Percentiles rank a stretch among this genome's conserved stretches.
Conservation (phyloP, 2,329 filamentous ascomycete species). For the Epichloe sibirici region DNA sequence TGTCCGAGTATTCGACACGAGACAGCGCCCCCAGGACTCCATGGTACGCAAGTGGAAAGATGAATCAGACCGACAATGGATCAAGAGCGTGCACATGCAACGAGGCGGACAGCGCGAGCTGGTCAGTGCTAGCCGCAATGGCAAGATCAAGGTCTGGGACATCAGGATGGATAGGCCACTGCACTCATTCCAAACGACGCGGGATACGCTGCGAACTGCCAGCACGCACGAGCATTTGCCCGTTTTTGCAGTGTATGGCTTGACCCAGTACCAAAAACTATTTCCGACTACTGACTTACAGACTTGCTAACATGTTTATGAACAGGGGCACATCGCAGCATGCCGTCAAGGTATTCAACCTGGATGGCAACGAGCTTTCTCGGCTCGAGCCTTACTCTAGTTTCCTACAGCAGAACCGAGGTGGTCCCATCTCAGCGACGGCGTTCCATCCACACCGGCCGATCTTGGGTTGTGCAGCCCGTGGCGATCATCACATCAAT, state of each 20-base stretch:
- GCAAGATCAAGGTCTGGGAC: slow-evolving; percentile 93
- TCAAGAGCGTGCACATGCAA: slow-evolving; percentile 94
- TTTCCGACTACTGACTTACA: neutral
- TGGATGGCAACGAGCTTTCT: slow-evolving; percentile 67
- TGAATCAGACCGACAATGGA: slow-evolving; percentile 74
- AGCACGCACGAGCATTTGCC: slow-evolving; percentile 94
- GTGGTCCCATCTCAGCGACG: slow-evolving; percentile 73
- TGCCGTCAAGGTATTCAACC: slow-evolving; percentile 84
- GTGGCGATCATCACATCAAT: slow-evolving; percentile 83
- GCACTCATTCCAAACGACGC: slow-evolving; percentile 61
- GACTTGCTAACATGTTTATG: slow-evolving; percentile 1
- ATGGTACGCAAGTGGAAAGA: slow-evolving; percentile 98
- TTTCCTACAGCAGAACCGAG: slow-evolving; percentile 71
- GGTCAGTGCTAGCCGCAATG: slow-evolving; percentile 79
- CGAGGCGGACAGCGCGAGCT: slow-evolving; percentile 87
- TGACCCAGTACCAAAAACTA: neutral
- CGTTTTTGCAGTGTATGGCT: slow-evolving; percentile 76
- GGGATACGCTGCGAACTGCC: slow-evolving; percentile 68
- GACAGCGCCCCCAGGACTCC: slow-evolving; percentile 68
- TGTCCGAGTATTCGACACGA: slow-evolving; percentile 85
- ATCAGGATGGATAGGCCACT: slow-evolving; percentile 75
- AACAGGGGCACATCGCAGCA: slow-evolving; percentile 75
- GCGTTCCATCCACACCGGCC: slow-evolving; percentile 93
- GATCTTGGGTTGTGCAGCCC: slow-evolving; percentile 75
- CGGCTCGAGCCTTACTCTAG: slow-evolving; percentile 82